phyloP scores from a whole-genome alignment of 2,329 filamentous ascomycete genomes.

The Amesomyces nigricolor region DNA sequence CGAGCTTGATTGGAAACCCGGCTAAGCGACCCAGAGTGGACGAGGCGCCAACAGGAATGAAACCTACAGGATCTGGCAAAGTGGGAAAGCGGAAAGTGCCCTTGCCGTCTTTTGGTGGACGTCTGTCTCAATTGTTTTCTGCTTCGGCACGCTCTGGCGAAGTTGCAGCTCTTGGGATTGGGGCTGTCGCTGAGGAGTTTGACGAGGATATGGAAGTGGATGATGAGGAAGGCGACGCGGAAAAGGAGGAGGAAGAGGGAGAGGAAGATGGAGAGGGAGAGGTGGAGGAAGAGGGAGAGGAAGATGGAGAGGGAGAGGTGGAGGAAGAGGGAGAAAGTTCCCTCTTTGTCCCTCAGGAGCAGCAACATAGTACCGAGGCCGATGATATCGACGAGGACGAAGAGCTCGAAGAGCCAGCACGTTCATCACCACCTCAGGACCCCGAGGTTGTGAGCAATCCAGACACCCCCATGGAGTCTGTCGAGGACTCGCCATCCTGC shows the following conservation, averaged over 20 bases:
- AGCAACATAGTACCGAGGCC: neutral
- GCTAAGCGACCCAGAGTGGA: conserved; percentile 38
- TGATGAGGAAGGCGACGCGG: conserved; percentile 16
- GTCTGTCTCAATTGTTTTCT: conserved; percentile 42
- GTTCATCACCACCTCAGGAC: neutral
- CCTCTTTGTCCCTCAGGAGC: conserved; percentile 23
- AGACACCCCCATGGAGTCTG: conserved; percentile 6
- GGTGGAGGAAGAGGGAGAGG: conserved; percentile 21
- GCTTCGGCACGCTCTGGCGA: conserved; percentile 30
- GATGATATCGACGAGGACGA: conserved; percentile 1
- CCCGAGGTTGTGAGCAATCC: neutral
- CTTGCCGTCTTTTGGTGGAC: conserved; percentile 40
- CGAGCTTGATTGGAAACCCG: conserved; percentile 57
- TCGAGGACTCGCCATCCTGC: conserved; percentile 16
- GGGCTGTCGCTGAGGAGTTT: conserved; percentile 13
- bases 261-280: conserved; percentile 17
- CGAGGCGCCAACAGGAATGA: conserved; percentile 1
- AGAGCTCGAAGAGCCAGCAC: neutral
- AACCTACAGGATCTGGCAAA: neutral
- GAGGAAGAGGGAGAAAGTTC: conserved; percentile 25
- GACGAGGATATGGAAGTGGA: conserved; percentile 14
- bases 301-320: conserved; percentile 20
- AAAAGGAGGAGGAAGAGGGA: conserved; percentile 3
- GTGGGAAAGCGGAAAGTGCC: conserved; percentile 23
- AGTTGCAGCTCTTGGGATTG: conserved; percentile 15